A percentile compares a stretch with the other conserved stretches of the same genome.
These are phyloP conservation scores for Aspergillus vadensis DNA, from an alignment of 2,329 filamentous ascomycete genomes.

Conservation along the genomic window DNA sequence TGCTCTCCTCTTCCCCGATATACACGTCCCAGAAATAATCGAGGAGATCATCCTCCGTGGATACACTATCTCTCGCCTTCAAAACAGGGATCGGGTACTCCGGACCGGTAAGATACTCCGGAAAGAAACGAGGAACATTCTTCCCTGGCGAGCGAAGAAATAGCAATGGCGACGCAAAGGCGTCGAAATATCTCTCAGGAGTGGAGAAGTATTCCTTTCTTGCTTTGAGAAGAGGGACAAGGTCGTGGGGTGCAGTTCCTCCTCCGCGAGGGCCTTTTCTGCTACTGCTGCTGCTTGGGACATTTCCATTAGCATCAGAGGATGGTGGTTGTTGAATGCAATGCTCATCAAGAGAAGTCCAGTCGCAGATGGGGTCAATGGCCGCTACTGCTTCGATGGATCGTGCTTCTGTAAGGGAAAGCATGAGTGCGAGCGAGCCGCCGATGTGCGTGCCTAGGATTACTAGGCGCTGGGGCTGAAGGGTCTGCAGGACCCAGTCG, in stretches of 20 bases:
- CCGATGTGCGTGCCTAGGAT: conserved; percentile 41
- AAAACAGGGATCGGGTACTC: conserved; percentile 38
- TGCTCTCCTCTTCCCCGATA: not conserved
- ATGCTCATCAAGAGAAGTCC: conserved; percentile 45
- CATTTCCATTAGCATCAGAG: not conserved
- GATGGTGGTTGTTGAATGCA: conserved; percentile 24
- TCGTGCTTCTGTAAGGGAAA: conserved; percentile 44
- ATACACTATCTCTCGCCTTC: not conserved
- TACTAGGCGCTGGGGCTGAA: conserved; percentile 33
- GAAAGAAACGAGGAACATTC: conserved; percentile 39
- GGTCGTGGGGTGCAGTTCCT: conserved; percentile 30
- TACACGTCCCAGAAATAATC: conserved; percentile 15
- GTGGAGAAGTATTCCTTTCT: conserved; percentile 40
- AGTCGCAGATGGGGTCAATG: conserved; percentile 41
- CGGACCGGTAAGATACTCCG: conserved; percentile 36
- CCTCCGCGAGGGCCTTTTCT: not conserved
- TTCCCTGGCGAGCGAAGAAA: conserved; percentile 46
- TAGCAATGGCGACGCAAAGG: conserved; percentile 47
- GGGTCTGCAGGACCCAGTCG: conserved; percentile 39
- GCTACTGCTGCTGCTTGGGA: not conserved
- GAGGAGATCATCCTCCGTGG: not conserved
- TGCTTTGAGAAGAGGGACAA: conserved; percentile 39
- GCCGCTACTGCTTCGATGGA: conserved; percentile 37
- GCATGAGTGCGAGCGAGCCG: conserved; percentile 47
- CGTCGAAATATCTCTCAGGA: conserved; percentile 45